Evolutionary conservation across 2,329 filamentous ascomycete genomes (phyloP), one percentile per base, ranked within the genome.

Genomic region (Talaromyces verruculosus): DNA sequence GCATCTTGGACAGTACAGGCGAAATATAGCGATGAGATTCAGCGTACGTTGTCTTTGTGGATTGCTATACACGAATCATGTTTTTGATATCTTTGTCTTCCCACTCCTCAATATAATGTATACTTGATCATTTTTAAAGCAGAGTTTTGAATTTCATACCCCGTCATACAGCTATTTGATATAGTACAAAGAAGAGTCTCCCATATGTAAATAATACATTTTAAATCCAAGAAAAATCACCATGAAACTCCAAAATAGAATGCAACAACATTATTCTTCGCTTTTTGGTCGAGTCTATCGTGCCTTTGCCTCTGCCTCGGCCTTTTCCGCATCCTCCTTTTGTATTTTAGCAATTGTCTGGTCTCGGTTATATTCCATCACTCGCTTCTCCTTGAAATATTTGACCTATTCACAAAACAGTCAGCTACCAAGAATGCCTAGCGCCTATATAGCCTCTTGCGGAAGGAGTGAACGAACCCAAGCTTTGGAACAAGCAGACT

Each of bases 371-470:
- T 91, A 86, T 72, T 99, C 95, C 80, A 96, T 94, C 41, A 98
- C 92, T 73, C 95, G 86, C 81, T 93, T 91, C 80, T 97, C 93
- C 84, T 98, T 97, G 81, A 99, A 99, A 80, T 99, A 98, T 80
- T 93, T 92, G 68, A 97, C 91, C 92, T 95, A 45, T 17, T 17
- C 25, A 61, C 51, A 45, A 5, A 49, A 7, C n/a, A 28, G 60
- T 65, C 60, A 64, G 58, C 35, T 64, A 51, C 33, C 6, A 55
- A 39, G 28, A 8, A 28, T 30, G 39, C 45, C 3, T 30, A 17
- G 11, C 7, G 6, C 30, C 11, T 45, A 35, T 3, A 17, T 7
- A 35, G n/a, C 22, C 8, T 7, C 5, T 19, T 3, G 2, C 28
- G 37, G 64, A 39, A 51, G 30, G 61, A 19, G 3, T 55, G 43